Evolutionary conservation across 1,284 basidiomycete genomes (phyloP).

Genomic region (Pseudozyma tsukubaensis): DNA sequence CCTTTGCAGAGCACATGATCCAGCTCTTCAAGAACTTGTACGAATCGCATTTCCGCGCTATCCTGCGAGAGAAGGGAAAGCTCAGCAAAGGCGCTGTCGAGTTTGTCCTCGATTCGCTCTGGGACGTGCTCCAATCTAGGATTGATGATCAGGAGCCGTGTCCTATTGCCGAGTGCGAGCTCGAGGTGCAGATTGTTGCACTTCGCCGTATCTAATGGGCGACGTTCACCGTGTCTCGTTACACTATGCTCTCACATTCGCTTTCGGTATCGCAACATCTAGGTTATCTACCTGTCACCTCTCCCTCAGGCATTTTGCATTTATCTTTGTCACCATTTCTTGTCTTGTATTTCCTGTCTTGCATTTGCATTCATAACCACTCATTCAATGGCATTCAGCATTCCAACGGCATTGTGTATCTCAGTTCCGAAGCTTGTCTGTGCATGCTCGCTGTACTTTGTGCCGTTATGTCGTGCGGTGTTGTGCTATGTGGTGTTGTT

Average conservation of each 20-base stretch:
- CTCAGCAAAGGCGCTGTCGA: slow-evolving; percentile 69
- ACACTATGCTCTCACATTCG: too few relatives aligned
- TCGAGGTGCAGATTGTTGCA: slow-evolving; percentile 68
- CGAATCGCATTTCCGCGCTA: slow-evolving; percentile 68
- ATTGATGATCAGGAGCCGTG: slow-evolving; percentile 36
- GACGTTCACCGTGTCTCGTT: not conserved
- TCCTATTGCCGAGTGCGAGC: slow-evolving; percentile 64
- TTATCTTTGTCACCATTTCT: slow-evolving; percentile 16
- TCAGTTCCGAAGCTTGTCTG: not conserved
- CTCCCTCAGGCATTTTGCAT: slow-evolving; percentile 8
- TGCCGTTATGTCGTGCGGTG: too few relatives aligned
- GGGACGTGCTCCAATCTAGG: slow-evolving; percentile 66
- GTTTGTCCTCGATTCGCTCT: slow-evolving; percentile 69
- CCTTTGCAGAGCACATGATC: slow-evolving; percentile 68
- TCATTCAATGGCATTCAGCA: slow-evolving; percentile 5
- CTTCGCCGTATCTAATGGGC: slow-evolving; percentile 54
- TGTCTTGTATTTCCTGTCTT: slow-evolving; percentile 13
- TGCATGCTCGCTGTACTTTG: too few relatives aligned
- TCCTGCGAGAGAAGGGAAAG: slow-evolving; percentile 68
- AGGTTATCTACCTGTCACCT: not conserved
- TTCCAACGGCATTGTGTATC: not conserved
- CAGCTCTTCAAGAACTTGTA: slow-evolving; percentile 70
- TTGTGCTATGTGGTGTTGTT: too few relatives aligned
- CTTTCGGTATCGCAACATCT: not conserved
- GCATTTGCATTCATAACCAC: slow-evolving; percentile 10